Percentiles rank a stretch among this genome's conserved stretches.
Conservation (phyloP, 2,329 filamentous ascomycete genomes). For the Nectriaceae sp. region DNA sequence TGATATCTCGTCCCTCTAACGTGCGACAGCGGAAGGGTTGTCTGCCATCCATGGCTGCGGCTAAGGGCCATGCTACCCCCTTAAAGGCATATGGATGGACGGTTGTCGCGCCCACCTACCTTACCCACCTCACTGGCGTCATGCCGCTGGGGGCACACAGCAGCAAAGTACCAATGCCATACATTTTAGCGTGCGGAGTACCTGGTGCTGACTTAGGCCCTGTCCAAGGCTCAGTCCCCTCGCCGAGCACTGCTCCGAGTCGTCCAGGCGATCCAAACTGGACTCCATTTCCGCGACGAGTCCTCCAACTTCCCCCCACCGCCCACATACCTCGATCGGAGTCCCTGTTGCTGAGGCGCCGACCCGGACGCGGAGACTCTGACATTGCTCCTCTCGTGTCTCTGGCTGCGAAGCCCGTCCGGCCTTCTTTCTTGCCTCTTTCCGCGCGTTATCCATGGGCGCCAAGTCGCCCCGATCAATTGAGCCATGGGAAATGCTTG, state of each 20-base stretch:
- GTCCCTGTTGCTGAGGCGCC: neutral
- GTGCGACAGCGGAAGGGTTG: too few species aligned
- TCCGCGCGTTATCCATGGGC: constrained; percentile 42
- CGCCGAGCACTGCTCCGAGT: too few species aligned
- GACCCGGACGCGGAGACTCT: neutral
- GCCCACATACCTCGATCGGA: constrained; percentile 22
- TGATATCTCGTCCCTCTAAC: too few species aligned
- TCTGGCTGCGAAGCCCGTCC: constrained; percentile 19
- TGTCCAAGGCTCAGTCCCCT: too few species aligned
- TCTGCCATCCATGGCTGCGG: too few species aligned
- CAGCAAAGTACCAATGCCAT: constrained; percentile 12
- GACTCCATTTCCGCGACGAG: constrained; percentile 10
- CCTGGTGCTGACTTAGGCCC: neutral
- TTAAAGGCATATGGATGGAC: neutral
- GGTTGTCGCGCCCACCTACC: neutral
- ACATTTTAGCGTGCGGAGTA: constrained; percentile 2
- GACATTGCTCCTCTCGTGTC: neutral
- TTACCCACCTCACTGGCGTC: constrained; percentile 14
- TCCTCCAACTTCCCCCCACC: constrained; percentile 25
- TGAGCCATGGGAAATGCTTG: constrained; percentile 51
- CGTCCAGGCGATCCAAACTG: neutral
- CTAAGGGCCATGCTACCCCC: too few species aligned
- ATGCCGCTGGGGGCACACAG: constrained; percentile 10
- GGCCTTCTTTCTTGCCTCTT: constrained; percentile 17
- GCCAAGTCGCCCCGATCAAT: constrained; percentile 42